Base-by-base conservation (phyloP, 2,329 filamentous ascomycete species). In the Neonectria punicea region DNA sequence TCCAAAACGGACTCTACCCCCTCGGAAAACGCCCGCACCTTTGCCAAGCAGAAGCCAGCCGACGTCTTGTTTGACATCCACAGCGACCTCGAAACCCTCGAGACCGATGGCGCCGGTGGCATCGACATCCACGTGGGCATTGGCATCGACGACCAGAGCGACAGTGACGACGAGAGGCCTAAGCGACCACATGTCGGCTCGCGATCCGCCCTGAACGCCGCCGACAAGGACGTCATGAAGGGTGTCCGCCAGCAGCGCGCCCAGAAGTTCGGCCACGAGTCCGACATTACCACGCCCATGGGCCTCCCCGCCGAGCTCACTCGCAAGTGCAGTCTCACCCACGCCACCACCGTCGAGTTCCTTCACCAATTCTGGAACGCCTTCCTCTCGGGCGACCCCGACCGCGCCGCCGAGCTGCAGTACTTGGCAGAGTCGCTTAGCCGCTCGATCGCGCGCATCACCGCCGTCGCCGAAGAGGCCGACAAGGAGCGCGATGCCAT, bases 301-400 rank as follows among this genome's bases (percentile, higher is more conserved):
- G 83, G 84, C 25, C 73, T 82, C 3, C 82, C 90, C 4, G 74
- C 81, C 2, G 83, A 86, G 2, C 81, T 92, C 20, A 82, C 87
- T 4, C 84, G 89, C 47, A 87, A 87, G 60, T 89, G 87, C 70
- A 81, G 80, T 44, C 79, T 89, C 60, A 97, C 95, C 0, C 94
- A 98, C 77, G 94, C 94, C 58, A 99, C 96, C 0, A 97, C 93
- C 0, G 91, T 93, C 41, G 96, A 99, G 76, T 99, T 98, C 74
- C 83, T 99, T n/a, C 93, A 95, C 73, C 97, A 98, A 78, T 99
- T 99, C 82, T 99, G 95, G 95, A 87, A 89, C 36, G 90, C 94
- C 0, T 99, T 97, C 75, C 85, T 97, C 28, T 98, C 94, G 0
- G 95, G 94, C 14, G 93, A 98, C 75, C 82, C 92, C 1, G 90